Conservation (phyloP, 306 rosid species). For the Lagenaria siceraria region DNA sequence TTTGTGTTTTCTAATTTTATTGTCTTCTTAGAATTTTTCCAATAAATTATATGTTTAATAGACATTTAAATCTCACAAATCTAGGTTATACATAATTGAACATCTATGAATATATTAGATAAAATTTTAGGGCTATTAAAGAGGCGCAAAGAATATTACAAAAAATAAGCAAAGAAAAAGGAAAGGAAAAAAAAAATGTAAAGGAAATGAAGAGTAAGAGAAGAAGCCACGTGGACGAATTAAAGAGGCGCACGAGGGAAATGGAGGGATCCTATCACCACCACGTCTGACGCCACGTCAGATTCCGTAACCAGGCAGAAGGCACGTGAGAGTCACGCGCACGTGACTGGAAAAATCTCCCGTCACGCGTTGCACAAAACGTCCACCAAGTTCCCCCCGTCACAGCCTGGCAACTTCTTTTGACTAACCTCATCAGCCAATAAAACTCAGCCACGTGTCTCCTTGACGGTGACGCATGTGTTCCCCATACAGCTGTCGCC, state of each 20-base stretch:
- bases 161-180: background rate
- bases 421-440: background rate
- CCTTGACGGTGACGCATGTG: background rate
- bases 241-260: background rate
- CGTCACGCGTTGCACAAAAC: background rate
- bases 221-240: background rate
- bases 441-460: background rate
- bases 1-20: too few species aligned
- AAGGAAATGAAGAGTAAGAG: background rate
- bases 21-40: too few species aligned
- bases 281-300: background rate
- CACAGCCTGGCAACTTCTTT: constrained; percentile 2
- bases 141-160: too few species aligned
- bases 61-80: too few species aligned
- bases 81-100: too few species aligned
- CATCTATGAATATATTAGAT: too few species aligned
- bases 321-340: background rate
- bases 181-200: background rate
- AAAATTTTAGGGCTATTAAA: too few species aligned
- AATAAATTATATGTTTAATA: too few species aligned
- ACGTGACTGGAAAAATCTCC: background rate
- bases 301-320: background rate
- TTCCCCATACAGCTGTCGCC: constrained; percentile 7
- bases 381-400: background rate
- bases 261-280: background rate